Percentiles rank a stretch among this genome's conserved stretches.
Evolutionary conservation across 2,329 filamentous ascomycete genomes (phyloP).

Genomic region (Arthrobotrys sinensis): DNA sequence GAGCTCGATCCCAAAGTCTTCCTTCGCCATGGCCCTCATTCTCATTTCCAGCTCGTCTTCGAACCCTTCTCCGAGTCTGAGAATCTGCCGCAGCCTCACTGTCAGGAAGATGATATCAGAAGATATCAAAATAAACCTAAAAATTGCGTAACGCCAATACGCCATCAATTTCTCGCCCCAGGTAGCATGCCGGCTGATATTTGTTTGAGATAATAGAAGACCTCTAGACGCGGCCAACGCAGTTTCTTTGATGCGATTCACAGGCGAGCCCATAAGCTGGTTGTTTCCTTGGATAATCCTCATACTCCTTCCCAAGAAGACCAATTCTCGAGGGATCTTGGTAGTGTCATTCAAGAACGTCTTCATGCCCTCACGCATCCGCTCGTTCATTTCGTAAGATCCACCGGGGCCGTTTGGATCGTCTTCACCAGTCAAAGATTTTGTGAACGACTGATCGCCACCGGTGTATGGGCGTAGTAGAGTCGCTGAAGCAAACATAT

Average conservation of each 20-base stretch:
- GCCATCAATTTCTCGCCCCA: constrained; percentile 77
- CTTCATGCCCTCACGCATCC: constrained; percentile 80
- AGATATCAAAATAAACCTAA: constrained; percentile 80
- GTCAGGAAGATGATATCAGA: constrained; percentile 89
- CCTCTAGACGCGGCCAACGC: constrained; percentile 73
- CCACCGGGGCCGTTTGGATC: constrained; percentile 73
- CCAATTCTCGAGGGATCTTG: constrained; percentile 89
- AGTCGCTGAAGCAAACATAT: constrained; percentile 92
- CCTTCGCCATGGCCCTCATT: constrained; percentile 74
- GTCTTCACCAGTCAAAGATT: constrained; percentile 67
- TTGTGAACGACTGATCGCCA: constrained; percentile 72
- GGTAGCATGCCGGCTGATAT: constrained; percentile 74
- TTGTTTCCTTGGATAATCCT: constrained; percentile 95
- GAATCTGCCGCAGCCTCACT: constrained; percentile 80
- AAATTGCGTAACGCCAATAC: constrained; percentile 84
- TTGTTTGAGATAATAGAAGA: constrained; percentile 71
- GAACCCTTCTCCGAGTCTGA: constrained; percentile 86
- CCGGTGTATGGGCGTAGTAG: constrained; percentile 92
- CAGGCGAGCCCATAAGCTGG: constrained; percentile 88
- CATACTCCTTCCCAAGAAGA: constrained; percentile 93
- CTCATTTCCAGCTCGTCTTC: constrained; percentile 92
- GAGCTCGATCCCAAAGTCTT: constrained; percentile 58
- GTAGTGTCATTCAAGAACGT: constrained; percentile 86
- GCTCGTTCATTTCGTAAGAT: constrained; percentile 83
- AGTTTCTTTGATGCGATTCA: constrained; percentile 86